Evolutionary conservation across 805 yeast genomes (phyloP), one percentile per base, ranked within the genome.

Genomic region (Cyberlindnera amylophila): DNA sequence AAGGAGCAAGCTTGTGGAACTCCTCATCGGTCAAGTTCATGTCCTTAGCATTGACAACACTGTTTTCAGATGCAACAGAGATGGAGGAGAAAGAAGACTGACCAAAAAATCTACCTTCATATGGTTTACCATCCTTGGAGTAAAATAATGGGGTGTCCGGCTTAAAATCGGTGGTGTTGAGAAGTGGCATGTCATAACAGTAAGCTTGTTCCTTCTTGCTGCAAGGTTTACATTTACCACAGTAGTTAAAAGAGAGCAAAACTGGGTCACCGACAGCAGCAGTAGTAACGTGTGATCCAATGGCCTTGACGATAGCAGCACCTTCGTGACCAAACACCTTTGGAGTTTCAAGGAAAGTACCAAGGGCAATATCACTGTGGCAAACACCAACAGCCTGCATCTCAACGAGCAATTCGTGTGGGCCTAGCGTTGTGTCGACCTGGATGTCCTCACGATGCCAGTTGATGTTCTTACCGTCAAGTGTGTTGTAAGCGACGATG

Each of bases 271-370:
- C 47, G 16, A 32, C 38, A 13, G 32, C 24, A 9, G 38, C 36
- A 16, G 13, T 17, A 11, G 30, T 29, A 9, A 39, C 43, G 8
- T n/a, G 14, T 8, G 23, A 17, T 9, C 47, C 47, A 33, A 42
- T 17, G n/a, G 41, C 45, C 21, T 34, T 34, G 28, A 42, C 41
- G n/a, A 42, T 32, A 19, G 32, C 45, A 36, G 34, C 19, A 16
- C 47, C 47, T 31, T 44, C 47, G 32, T 44, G 47, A 7, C 47
- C 47, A 4, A 44, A 18, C n/a, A 44, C 31, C 19, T 35, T 39
- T 23, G 47, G 47, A 1, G 15, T 14, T 21, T 28, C n/a, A 4
- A 36, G 23, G 4, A 10, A 15, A 4, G 15, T 15, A 28, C 42
- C 34, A 16, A 44, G 10, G 7, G 38, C 34, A 4, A 44, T 33